Percentiles rank a stretch among this genome's conserved stretches.
Conservation (phyloP, 2,329 filamentous ascomycete genomes). For the Neonectria magnoliae region DNA sequence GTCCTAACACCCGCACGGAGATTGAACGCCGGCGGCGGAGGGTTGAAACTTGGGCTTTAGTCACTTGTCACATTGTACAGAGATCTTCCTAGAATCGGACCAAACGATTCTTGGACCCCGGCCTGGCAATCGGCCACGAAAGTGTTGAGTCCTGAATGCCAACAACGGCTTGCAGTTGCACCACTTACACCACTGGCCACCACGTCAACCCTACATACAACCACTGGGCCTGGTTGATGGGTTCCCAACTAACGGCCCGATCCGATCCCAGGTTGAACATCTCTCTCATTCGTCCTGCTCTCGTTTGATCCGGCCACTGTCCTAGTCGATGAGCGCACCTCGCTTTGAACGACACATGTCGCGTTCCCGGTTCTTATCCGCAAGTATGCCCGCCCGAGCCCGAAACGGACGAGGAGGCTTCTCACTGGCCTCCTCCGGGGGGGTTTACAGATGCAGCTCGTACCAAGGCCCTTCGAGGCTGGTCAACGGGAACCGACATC, state of each 20-base stretch:
- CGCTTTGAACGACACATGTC: conserved; percentile 29
- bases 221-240: conserved; percentile 30
- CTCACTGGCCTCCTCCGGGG: conserved; percentile 21
- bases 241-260: conserved; percentile 41
- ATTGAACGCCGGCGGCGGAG: conserved; percentile 24
- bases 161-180: conserved; percentile 38
- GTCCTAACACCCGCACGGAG: background rate
- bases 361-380: conserved; percentile 20
- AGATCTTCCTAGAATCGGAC: conserved; percentile 56
- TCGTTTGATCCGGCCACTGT: conserved; percentile 35
- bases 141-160: conserved; percentile 8
- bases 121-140: conserved; percentile 27
- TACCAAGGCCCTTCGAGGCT: conserved; percentile 25
- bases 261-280: conserved; percentile 37
- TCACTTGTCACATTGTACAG: conserved; percentile 58
- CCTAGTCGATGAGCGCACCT: conserved; percentile 19
- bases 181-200: conserved; percentile 35
- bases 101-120: conserved; percentile 31
- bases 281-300: conserved; percentile 33
- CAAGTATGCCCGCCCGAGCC: conserved; percentile 18
- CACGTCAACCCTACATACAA: conserved; percentile 30
- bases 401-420: conserved; percentile 20
- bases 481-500: conserved; percentile 36
- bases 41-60: conserved; percentile 50
- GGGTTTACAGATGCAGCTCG: conserved; percentile 28